These are phyloP conservation scores for Lactarius pseudohatsudake DNA, from an alignment of 768 basidiomycete species.

Conservation along the genomic window DNA sequence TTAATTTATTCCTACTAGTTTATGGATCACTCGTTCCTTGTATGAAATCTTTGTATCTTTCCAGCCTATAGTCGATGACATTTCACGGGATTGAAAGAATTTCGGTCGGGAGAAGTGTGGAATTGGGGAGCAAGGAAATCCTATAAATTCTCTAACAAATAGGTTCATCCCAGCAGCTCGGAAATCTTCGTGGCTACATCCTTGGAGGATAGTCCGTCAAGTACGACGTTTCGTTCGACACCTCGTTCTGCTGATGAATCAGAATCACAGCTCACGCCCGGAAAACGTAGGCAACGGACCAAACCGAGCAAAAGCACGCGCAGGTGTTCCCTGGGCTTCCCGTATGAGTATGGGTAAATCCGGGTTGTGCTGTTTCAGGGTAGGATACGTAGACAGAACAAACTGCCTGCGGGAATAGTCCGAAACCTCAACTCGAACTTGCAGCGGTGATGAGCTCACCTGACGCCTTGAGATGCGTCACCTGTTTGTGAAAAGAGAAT, in stretches of 20 bases:
- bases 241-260: slow-evolving; percentile 60
- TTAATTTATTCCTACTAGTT: slow-evolving; percentile 11
- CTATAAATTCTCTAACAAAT: slow-evolving; percentile 2
- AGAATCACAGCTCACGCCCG: neutral
- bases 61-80: slow-evolving; percentile 6
- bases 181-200: slow-evolving; percentile 74
- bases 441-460: slow-evolving; percentile 45
- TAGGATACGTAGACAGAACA: slow-evolving; percentile 68
- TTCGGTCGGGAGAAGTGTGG: neutral
- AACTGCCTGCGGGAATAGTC: slow-evolving; percentile 57
- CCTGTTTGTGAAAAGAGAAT: slow-evolving; percentile 79
- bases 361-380: slow-evolving; percentile 80
- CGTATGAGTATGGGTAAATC: slow-evolving; percentile 83
- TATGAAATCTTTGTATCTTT: neutral
- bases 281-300: slow-evolving; percentile 50
- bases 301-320: slow-evolving; percentile 81
- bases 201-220: slow-evolving; percentile 69
- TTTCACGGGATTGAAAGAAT: neutral
- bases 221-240: slow-evolving; percentile 75
- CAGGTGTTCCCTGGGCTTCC: slow-evolving; percentile 76
- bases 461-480: slow-evolving; percentile 72
- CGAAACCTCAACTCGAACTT: neutral
- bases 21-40: neutral
- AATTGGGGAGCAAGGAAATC: neutral
- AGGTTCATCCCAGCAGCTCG: slow-evolving; percentile 48